These are phyloP conservation scores for Knoxia roxburghii DNA, from an alignment of 257 asterid species.

Conservation along the genomic window DNA sequence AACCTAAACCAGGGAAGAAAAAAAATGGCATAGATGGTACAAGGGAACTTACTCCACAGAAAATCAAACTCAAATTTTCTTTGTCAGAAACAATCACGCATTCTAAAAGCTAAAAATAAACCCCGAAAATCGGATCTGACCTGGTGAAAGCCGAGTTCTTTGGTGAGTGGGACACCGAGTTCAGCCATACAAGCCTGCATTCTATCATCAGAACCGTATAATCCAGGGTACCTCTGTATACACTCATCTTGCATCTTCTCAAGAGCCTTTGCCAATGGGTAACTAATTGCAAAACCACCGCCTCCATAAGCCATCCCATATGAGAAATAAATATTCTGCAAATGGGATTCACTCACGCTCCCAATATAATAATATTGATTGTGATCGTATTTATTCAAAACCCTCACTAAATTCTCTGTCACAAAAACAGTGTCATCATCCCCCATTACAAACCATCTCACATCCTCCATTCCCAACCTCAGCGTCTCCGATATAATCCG, in stretches of 20 bases:
- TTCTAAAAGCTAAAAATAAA: background rate
- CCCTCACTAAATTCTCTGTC: conserved; percentile 71
- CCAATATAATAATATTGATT: conserved; percentile 78
- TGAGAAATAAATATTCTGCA: conserved; percentile 77
- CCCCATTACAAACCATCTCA: conserved; percentile 92
- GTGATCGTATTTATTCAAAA: conserved; percentile 76
- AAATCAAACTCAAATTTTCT: background rate
- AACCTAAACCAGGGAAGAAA: no score
- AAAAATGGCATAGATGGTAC: no score
- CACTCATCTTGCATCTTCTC: conserved; percentile 78
- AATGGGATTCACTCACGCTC: conserved; percentile 77
- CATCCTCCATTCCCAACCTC: conserved; percentile 45
- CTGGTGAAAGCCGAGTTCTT: conserved; percentile 90
- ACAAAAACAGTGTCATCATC: conserved; percentile 84
- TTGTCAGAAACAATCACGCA: conserved; percentile 7
- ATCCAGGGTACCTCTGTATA: conserved; percentile 71
- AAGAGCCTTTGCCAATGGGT: conserved; percentile 71
- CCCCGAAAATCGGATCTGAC: no score
- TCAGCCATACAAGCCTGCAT: conserved; percentile 98
- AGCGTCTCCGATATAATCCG: conserved; percentile 73
- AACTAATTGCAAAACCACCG: conserved; percentile 87
- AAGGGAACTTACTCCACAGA: background rate
- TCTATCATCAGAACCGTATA: conserved; percentile 86
- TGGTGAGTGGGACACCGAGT: conserved; percentile 89
- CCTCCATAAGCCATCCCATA: conserved; percentile 89